Base-by-base conservation (phyloP, 2,329 filamentous ascomycete species). In the Cytospora piceae region DNA sequence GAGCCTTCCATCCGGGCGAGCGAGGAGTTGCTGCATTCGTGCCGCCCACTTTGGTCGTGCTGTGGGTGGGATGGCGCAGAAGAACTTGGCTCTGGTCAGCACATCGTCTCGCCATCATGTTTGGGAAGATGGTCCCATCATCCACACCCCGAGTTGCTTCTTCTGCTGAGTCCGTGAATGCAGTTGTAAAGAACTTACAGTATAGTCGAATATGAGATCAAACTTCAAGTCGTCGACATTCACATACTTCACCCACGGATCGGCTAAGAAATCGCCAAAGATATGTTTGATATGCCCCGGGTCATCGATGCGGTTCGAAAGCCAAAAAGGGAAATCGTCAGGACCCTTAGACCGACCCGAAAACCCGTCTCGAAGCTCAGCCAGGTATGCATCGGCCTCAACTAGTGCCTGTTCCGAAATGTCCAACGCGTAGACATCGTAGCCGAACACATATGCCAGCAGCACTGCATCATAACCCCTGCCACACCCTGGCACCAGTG, bases 401-500 rank as follows among this genome's bases (percentile, higher is more conserved):
- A 79, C 76, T 63, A 77, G 73, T 2, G 85, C 86, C 39, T 78
- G 78, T 11, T 80, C 72, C 54, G 87, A 88, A 63, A 85, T 83
- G 73, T 96, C 93, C 1, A 96, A 77, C 0, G 92, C 93, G 72
- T 86, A 88, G 1, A 88, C 87, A 76, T 96, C 90, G 74, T 91
- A 95, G 1, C 93, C 93, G 72, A 89, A 86, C 12, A 86, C 86
- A 51, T 51, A 34, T 58, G 88, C 85, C 54, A 96, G 83, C 46
- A 96, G 81, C 12, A 92, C 81, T 1, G 93, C 90, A 77, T 96
- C 93, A 73, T 95, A 90, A 6, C 93, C 93, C 56, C 86, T 85
- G 0, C 93, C 93, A 76, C 93, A 96, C 6, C 92, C 93, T 0
- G 93, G 91, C 0, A 96, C 90, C 11, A 96, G 80, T 1, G 89